These are phyloP conservation scores for Sarocladium strictum DNA, from an alignment of 2,329 filamentous ascomycete species.

Conservation along the genomic window DNA sequence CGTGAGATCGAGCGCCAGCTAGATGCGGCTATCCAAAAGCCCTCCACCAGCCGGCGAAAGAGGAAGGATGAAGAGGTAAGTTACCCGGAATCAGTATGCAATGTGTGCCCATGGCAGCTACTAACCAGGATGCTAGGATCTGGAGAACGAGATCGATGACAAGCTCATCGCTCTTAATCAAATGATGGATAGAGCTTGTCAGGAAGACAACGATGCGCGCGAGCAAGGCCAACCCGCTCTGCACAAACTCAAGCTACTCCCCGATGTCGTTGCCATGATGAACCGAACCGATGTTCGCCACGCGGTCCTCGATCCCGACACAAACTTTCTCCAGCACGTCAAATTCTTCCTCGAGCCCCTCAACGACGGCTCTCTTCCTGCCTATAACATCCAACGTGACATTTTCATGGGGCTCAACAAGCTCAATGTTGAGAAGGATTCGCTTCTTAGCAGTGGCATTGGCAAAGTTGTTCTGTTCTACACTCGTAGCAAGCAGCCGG, in stretches of 20 bases:
- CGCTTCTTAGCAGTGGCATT: constrained; percentile 83
- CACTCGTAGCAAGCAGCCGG: constrained; percentile 86
- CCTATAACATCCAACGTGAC: constrained; percentile 96
- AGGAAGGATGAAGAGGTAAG: constrained; percentile 73
- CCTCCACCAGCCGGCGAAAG: constrained; percentile 56
- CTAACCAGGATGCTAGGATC: constrained; percentile 50
- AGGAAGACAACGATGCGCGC: constrained; percentile 78
- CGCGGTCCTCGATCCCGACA: constrained; percentile 86
- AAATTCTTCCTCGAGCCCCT: constrained; percentile 96
- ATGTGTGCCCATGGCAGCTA: too few species aligned
- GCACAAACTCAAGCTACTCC: constrained; percentile 89
- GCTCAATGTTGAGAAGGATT: constrained; percentile 86
- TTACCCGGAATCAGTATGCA: too few species aligned
- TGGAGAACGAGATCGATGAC: constrained; percentile 85
- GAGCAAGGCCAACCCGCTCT: constrained; percentile 73
- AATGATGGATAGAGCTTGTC: constrained; percentile 84
- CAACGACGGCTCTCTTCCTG: constrained; percentile 87
- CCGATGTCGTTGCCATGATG: constrained; percentile 80
- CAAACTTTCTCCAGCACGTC: constrained; percentile 88
- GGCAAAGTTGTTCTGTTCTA: constrained; percentile 97
- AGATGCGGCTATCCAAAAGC: constrained; percentile 81
- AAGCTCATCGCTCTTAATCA: constrained; percentile 83
- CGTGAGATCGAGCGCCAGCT: constrained; percentile 81
- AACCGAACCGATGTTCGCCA: constrained; percentile 84
- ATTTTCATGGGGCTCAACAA: constrained; percentile 75